Percentiles rank a stretch among this genome's conserved stretches.
These are phyloP conservation scores for Scheffersomyces spartinae DNA, from an alignment of 805 yeast species.

Conservation along the genomic window DNA sequence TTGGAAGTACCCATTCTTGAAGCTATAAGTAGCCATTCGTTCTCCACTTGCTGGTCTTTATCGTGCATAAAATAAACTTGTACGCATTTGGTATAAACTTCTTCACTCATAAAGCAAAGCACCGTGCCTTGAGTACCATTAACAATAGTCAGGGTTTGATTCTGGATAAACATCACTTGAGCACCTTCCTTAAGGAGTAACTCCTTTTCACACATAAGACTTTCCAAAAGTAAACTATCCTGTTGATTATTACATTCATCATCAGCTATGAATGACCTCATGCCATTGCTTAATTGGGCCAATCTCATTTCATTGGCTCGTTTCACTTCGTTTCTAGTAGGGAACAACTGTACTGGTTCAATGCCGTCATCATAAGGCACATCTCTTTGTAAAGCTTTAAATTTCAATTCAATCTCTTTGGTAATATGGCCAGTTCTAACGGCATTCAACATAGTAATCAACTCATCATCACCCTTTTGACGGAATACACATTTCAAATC, in stretches of 20 bases:
- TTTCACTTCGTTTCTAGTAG: constrained; percentile 81
- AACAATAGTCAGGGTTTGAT: constrained; percentile 64
- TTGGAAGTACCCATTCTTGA: constrained; percentile 12
- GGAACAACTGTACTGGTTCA: constrained; percentile 79
- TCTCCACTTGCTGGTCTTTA: constrained; percentile 10
- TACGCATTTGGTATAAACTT: constrained; percentile 7
- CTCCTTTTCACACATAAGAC: constrained; percentile 59
- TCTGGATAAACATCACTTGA: constrained; percentile 90
- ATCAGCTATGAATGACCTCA: no score
- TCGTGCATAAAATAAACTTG: constrained; percentile 14
- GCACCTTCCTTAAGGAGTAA: constrained; percentile 70
- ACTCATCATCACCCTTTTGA: constrained; percentile 68
- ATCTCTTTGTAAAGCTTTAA: constrained; percentile 44
- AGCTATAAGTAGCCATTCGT: constrained; percentile 13
- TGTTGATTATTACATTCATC: no score
- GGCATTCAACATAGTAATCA: constrained; percentile 71
- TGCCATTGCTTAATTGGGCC: no score
- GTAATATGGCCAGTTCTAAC: constrained; percentile 64
- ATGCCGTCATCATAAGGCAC: constrained; percentile 61
- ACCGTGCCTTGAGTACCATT: constrained; percentile 88
- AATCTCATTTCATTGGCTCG: constrained; percentile 44
- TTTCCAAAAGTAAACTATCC: no score
- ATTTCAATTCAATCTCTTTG: constrained; percentile 33
- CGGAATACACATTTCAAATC: constrained; percentile 74
- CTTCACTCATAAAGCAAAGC: constrained; percentile 33